Evolutionary conservation across 2,329 filamentous ascomycete species (phyloP).

Genomic region (Fulvia fulva): DNA sequence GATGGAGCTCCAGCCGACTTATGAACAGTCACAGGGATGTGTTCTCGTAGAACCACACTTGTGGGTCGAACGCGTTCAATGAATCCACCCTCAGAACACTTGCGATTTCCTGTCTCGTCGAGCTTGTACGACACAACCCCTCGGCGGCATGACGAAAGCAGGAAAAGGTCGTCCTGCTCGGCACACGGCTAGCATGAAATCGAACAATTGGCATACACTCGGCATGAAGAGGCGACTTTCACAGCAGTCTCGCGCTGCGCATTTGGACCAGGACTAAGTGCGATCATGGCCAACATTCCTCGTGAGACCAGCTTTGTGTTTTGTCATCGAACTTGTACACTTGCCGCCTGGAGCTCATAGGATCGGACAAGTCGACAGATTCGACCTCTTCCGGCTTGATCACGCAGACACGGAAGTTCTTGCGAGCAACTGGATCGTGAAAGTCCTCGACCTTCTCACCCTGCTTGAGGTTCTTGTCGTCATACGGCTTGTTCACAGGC

Average conservation of each 20-base stretch:
- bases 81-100: not conserved
- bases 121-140: not conserved
- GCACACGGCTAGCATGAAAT: not conserved
- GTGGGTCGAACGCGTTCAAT: not conserved
- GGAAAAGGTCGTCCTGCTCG: not conserved
- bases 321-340: constrained; percentile 59
- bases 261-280: too few relatives aligned
- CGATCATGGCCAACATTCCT: constrained; percentile 62
- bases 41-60: not conserved
- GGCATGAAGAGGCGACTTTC: too few relatives aligned
- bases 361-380: constrained; percentile 65
- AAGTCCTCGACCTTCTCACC: constrained; percentile 67
- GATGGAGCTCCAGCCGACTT: not conserved
- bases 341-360: constrained; percentile 60
- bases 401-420: constrained; percentile 80
- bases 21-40: not conserved
- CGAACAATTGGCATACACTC: not conserved
- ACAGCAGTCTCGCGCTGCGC: not conserved
- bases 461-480: constrained; percentile 43
- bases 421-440: constrained; percentile 65
- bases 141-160: not conserved
- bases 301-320: constrained; percentile 59
- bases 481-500: constrained; percentile 43
- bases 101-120: not conserved
- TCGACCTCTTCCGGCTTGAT: constrained; percentile 80